Percentiles rank a stretch among this genome's conserved stretches.
Conservation (phyloP, 257 asterid genomes). For the Nicotiana sylvestris region DNA sequence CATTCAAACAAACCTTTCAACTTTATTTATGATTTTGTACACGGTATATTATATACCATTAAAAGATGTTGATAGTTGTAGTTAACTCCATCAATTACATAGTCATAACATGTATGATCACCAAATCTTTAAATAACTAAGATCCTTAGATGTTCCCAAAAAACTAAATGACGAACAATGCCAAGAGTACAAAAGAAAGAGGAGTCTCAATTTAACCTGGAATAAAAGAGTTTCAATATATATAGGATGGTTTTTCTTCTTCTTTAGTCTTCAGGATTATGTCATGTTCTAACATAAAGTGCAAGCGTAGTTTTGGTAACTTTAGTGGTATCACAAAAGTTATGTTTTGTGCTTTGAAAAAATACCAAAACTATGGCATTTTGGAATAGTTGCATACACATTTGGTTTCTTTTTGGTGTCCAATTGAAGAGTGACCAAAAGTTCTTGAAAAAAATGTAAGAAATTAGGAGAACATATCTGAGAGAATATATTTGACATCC, state of each 20-base stretch:
- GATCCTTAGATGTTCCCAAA: not conserved
- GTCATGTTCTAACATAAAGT: not conserved
- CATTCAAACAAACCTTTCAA: not conserved
- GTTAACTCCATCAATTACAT: not conserved
- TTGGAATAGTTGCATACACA: not conserved
- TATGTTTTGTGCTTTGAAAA: not conserved
- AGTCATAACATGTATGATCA: not conserved
- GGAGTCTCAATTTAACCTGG: not conserved
- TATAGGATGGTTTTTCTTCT: not conserved
- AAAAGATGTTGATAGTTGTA: not conserved
- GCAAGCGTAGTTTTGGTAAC: not conserved
- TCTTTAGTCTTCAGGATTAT: constrained; percentile 7
- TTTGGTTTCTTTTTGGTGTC: not conserved
- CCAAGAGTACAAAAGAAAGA: not conserved
- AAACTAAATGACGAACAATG: not conserved
- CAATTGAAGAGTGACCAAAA: not conserved
- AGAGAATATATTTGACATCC: not conserved
- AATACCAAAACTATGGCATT: not conserved
- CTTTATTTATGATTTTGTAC: not conserved
- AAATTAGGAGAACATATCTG: constrained; percentile 2
- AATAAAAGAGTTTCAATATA: not conserved
- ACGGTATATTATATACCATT: not conserved
- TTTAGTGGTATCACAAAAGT: not conserved
- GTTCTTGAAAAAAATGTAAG: not conserved
- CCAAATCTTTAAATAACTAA: not conserved